phyloP scores from a whole-genome alignment of 202 grass and related monocot species.

The Zizania palustris region DNA sequence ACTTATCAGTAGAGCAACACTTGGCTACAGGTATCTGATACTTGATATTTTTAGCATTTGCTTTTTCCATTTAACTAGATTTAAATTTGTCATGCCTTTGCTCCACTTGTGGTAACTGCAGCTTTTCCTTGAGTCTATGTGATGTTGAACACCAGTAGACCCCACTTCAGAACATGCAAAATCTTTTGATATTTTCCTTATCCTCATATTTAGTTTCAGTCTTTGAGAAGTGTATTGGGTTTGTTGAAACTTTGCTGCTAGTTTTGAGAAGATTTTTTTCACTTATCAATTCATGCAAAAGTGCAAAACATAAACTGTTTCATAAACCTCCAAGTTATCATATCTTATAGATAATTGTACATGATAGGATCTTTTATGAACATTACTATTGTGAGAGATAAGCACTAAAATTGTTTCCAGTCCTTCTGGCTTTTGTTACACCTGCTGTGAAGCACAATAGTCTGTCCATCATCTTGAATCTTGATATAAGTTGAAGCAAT shows the following conservation, averaged over 20 bases:
- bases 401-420: background rate
- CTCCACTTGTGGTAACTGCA: conserved; percentile 29
- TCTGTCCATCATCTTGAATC: background rate
- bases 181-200: background rate
- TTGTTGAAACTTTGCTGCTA: conserved; percentile 16
- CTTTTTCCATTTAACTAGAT: conserved; percentile 25
- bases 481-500: conserved; percentile 23
- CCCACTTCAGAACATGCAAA: conserved; percentile 27
- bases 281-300: conserved; percentile 4
- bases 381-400: background rate
- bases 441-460: conserved; percentile 19
- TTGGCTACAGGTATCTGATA: conserved; percentile 85
- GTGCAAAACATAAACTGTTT: conserved; percentile 3
- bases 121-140: conserved; percentile 26
- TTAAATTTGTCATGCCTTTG: conserved; percentile 4
- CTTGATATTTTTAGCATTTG: conserved; percentile 26
- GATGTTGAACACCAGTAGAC: conserved; percentile 10
- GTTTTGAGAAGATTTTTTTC: conserved; percentile 6
- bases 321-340: conserved; percentile 1
- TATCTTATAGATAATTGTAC: conserved; percentile 4
- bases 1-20: conserved; percentile 89
- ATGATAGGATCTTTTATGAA: conserved; percentile 13
- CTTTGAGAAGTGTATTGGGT: background rate
- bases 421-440: conserved; percentile 20
- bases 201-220: conserved; percentile 4